A percentile compares a stretch with the other conserved stretches of the same genome.
These are phyloP conservation scores for Candida arabinofermentans DNA, from an alignment of 805 yeast species.

Conservation along the genomic window DNA sequence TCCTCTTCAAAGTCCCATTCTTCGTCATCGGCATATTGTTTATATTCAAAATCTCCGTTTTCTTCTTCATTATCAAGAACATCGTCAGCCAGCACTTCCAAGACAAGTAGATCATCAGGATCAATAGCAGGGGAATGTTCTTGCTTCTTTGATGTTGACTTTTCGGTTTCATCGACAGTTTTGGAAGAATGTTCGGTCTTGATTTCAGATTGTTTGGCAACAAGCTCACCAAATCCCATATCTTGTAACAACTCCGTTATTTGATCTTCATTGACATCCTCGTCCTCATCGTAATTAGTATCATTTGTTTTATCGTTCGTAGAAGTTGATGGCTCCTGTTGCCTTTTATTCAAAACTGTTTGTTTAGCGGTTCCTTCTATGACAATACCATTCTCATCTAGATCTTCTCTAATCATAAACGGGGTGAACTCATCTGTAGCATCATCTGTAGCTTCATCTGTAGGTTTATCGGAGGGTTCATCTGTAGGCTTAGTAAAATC, in stretches of 20 bases:
- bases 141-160: conserved; percentile 1
- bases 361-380: conserved; percentile 31
- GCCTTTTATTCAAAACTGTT: background rate
- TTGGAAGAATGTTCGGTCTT: too few species aligned
- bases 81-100: conserved; percentile 53
- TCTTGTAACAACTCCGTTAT: conserved; percentile 31
- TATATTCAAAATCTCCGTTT: conserved; percentile 17
- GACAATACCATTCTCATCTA: conserved; percentile 72
- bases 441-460: background rate
- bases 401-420: conserved; percentile 75
- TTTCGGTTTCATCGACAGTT: background rate
- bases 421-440: conserved; percentile 15
- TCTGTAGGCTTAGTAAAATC: too few species aligned
- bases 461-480: background rate
- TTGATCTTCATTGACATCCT: conserved; percentile 28
- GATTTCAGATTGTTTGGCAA: background rate
- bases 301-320: background rate
- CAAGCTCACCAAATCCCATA: conserved; percentile 26
- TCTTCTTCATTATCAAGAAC: conserved; percentile 28
- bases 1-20: conserved; percentile 22
- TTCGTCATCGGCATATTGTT: conserved; percentile 23
- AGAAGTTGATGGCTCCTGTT: too few species aligned
- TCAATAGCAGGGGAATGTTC: conserved; percentile 31
- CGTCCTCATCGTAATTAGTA: conserved; percentile 5
- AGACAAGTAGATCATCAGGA: conserved; percentile 44